These are phyloP conservation scores for Bondarzewia mesenterica DNA, from an alignment of 1,284 basidiomycete genomes.

Conservation along the genomic window DNA sequence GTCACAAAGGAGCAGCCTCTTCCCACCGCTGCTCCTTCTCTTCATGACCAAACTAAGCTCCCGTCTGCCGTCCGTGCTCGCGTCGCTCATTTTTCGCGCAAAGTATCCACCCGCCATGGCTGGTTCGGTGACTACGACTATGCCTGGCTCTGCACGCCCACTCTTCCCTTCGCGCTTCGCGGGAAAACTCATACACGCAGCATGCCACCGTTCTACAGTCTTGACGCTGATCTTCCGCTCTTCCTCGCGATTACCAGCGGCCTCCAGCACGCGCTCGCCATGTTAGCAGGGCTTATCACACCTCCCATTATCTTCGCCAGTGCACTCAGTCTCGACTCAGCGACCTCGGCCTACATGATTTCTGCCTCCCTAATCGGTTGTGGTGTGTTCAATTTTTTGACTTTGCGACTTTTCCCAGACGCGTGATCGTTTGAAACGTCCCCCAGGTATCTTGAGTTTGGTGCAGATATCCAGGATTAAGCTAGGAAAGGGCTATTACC, in stretches of 20 bases:
- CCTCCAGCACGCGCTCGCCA: constrained; percentile 73
- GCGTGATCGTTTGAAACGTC: neutral
- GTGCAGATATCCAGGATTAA: constrained; percentile 68
- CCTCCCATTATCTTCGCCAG: constrained; percentile 74
- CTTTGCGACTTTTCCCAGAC: too few relatives aligned
- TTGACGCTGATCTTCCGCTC: constrained; percentile 63
- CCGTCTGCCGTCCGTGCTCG: neutral
- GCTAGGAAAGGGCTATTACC: constrained; percentile 53
- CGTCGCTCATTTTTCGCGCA: constrained; percentile 19
- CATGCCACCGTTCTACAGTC: constrained; percentile 64
- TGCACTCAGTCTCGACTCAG: constrained; percentile 45
- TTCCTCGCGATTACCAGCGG: constrained; percentile 62
- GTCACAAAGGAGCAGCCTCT: constrained; percentile 20
- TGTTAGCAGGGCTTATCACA: constrained; percentile 65
- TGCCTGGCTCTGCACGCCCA: constrained; percentile 61
- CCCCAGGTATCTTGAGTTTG: constrained; percentile 64
- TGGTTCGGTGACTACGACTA: constrained; percentile 80
- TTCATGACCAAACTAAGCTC: constrained; percentile 1
- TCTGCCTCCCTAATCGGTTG: constrained; percentile 74
- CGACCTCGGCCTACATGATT: constrained; percentile 70
- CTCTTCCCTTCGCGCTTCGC: constrained; percentile 39
- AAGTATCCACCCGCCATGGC: constrained; percentile 44
- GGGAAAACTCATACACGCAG: constrained; percentile 12
- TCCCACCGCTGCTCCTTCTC: constrained; percentile 6
- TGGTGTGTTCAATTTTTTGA: constrained; percentile 36